phyloP scores from a whole-genome alignment of 352 stramenopile species.

The Pythium diclinum region DNA sequence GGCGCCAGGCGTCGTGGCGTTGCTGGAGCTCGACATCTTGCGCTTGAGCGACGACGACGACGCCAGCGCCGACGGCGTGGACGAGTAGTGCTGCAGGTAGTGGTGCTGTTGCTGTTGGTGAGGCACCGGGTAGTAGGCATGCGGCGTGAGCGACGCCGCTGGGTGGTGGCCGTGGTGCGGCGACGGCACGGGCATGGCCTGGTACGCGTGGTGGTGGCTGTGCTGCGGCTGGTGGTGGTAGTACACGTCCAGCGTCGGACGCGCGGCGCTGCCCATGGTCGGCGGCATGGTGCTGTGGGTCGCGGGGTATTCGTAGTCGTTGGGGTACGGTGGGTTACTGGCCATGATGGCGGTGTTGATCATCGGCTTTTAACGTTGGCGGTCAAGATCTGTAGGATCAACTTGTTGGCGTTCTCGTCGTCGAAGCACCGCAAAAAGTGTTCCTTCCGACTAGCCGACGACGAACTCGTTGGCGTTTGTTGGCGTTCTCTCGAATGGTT shows the following conservation, averaged over 20 bases:
- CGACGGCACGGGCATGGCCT: conserved; percentile 17
- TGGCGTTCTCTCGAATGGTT: not conserved
- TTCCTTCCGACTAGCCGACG: not conserved
- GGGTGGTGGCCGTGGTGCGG: conserved; percentile 24
- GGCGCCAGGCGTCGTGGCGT: conserved; percentile 16
- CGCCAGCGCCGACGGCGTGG: conserved; percentile 27
- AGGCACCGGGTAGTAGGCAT: conserved; percentile 25
- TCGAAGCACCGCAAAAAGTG: conserved; percentile 2
- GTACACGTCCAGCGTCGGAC: conserved; percentile 30
- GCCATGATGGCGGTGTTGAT: conserved; percentile 24
- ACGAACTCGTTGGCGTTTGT: not conserved
- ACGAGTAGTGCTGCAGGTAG: conserved; percentile 32
- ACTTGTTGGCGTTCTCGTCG: conserved; percentile 1
- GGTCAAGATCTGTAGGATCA: not conserved
- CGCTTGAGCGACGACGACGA: conserved; percentile 39
- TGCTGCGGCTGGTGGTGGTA: conserved; percentile 28
- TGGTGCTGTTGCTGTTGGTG: conserved; percentile 20
- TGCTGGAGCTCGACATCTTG: conserved; percentile 29
- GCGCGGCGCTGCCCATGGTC: conserved; percentile 7
- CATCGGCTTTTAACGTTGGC: conserved; percentile 10
- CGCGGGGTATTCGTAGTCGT: conserved; percentile 26
- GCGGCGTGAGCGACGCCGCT: conserved; percentile 18
- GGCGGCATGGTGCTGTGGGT: conserved; percentile 1
- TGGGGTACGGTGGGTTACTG: conserved; percentile 21
- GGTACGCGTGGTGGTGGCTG: conserved; percentile 15